Base-by-base conservation (phyloP, 495 filamentous ascomycete species). In the Penicillium silybi region DNA sequence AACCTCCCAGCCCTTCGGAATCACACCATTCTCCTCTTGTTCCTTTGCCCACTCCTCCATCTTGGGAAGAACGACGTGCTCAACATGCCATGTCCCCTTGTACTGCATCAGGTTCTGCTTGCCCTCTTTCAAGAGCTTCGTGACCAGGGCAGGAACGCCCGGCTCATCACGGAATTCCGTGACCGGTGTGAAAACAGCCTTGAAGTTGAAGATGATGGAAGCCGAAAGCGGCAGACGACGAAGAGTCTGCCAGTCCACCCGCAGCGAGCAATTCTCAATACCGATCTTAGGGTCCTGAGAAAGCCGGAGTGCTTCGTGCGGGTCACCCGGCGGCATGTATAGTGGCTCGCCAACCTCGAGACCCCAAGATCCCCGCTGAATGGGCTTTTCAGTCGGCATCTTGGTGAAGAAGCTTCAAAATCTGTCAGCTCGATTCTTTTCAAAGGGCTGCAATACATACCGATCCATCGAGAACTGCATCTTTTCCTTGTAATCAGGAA, bases 241-340 rank as follows among this genome's bases (percentile, higher is more conserved):
- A 16, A 96, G 76, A 0, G 91, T 96, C 68, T 96, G 91, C 88
- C 90, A 93, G 64, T 96, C 91, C 2, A 93, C 90, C n/a, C 91
- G 82, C 13, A 96, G 77, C 49, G 85, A 68, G 56, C 86, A 75
- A 19, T 88, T 80, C 0, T 78, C 73, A n/a, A 85, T 58, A 6
- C 61, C 66, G 6, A 93, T 67, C 6, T 74, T 56, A 1, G 79
- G 68, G 41, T 81, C 65, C 58, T 92, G 89, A 1, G 61, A 52
- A 8, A 71, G 56, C 18, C 87, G 79, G 44, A 79, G 67, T 34
- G 66, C 58, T 57, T 82, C 83, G 48, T 90, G 85, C 0, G 85
- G 84, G 57, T 90, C 77, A n/a, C 82, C 84, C 3, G 85, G 80
- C 0, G 88, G 84, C 84, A 87, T 86, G 69, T 85, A 95, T 44